phyloP scores from a whole-genome alignment of 1,284 basidiomycete genomes.

The Jaminaea rosea region DNA sequence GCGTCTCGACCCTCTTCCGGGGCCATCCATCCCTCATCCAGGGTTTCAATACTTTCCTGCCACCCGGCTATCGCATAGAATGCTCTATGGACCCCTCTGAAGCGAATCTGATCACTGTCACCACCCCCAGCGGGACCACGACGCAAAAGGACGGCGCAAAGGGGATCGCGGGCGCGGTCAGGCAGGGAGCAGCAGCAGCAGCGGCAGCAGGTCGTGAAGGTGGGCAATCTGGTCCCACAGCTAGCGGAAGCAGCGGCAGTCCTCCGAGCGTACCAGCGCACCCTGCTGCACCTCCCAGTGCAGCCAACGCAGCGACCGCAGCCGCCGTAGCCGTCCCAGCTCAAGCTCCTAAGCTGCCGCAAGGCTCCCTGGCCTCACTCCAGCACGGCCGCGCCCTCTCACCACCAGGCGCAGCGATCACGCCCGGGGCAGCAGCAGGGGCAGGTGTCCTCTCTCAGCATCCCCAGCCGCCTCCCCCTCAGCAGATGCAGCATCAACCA shows the following conservation, averaged over 20 bases:
- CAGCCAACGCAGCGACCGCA: constrained; percentile 7
- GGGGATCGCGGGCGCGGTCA: constrained; percentile 38
- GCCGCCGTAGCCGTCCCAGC: not conserved
- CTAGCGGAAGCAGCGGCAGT: not conserved
- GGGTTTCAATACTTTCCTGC: constrained; percentile 98
- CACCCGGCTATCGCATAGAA: constrained; percentile 92
- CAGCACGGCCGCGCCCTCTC: no score
- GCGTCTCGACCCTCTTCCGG: constrained; percentile 88
- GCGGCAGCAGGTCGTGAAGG: no score
- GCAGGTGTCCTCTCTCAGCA: constrained; percentile 13
- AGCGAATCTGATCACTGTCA: constrained; percentile 80
- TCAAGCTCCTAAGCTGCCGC: not conserved
- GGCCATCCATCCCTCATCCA: constrained; percentile 89
- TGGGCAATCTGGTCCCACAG: no score
- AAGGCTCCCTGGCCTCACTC: constrained; percentile 1
- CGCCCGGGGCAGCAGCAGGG: constrained; percentile 16
- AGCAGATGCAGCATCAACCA: no score
- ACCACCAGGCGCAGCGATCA: not conserved
- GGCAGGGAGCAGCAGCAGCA: constrained; percentile 1
- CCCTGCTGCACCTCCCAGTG: constrained; percentile 7
- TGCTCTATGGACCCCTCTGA: constrained; percentile 58
- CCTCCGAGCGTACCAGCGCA: constrained; percentile 4
- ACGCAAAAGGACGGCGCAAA: constrained; percentile 53
- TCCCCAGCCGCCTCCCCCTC: not conserved
- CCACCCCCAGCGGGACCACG: constrained; percentile 73